Evolutionary conservation across 2,329 filamentous ascomycete genomes (phyloP).

Genomic region (Aquanectria penicillioides): DNA sequence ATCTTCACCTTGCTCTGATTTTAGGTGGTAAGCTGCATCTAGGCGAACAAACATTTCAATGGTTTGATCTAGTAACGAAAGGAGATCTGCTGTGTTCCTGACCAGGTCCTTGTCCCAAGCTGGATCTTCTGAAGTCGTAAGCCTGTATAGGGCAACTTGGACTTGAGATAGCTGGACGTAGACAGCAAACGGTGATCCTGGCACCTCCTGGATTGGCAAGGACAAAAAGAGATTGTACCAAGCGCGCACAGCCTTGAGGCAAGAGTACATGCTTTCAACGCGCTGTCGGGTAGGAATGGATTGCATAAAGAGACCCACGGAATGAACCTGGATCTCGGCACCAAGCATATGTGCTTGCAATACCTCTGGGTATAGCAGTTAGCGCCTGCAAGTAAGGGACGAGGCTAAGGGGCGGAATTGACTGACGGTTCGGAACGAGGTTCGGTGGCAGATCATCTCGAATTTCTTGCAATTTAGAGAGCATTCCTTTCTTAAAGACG

Average conservation of each 20-base stretch:
- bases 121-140: slow-evolving; percentile 51
- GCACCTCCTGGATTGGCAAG: slow-evolving; percentile 42
- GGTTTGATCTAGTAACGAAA: slow-evolving; percentile 47
- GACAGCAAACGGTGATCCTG: slow-evolving; percentile 46
- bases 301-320: slow-evolving; percentile 46
- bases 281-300: slow-evolving; percentile 45
- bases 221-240: slow-evolving; percentile 51
- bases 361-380: slow-evolving; percentile 34
- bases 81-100: slow-evolving; percentile 48
- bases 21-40: slow-evolving; percentile 41
- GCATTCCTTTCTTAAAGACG: slow-evolving; percentile 46
- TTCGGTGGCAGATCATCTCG: slow-evolving; percentile 35
- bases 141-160: slow-evolving; percentile 50
- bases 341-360: slow-evolving; percentile 44
- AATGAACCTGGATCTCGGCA: slow-evolving; percentile 46
- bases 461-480: slow-evolving; percentile 41
- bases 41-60: slow-evolving; percentile 46
- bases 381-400: background rate
- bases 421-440: slow-evolving; percentile 43
- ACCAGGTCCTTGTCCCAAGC: slow-evolving; percentile 53
- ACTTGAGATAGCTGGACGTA: slow-evolving; percentile 49
- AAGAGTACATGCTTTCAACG: slow-evolving; percentile 49
- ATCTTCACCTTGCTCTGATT: slow-evolving; percentile 41
- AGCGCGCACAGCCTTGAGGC: slow-evolving; percentile 46
- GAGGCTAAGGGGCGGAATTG: too few species aligned